Base-by-base conservation (phyloP, 768 basidiomycete species). In the Boletellus emodensis region DNA sequence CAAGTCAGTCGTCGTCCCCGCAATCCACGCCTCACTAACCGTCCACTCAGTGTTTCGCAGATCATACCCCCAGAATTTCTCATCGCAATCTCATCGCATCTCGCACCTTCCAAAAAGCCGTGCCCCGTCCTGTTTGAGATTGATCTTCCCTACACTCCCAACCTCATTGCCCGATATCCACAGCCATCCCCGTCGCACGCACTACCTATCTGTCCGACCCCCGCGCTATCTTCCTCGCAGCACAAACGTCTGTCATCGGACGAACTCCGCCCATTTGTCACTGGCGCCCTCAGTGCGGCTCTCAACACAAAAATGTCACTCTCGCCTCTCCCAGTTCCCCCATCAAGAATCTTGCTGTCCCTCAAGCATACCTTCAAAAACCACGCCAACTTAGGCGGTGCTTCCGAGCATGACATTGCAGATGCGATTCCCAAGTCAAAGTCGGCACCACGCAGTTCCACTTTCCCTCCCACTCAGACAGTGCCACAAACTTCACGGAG, bases 31-130 rank as follows among this genome's bases (percentile, higher is more conserved):
- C 17, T 22, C 26, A 26, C 56, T 59, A 0, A 55, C 51, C 34
- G 12, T 33, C 14, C 17, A 30, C 36, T 40, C 22, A 81, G 80
- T 53, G 74, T 83, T 36, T 83, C 83, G 0, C 68, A 72, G n/a
- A 72, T 84, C 40, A 71, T 84, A 61, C 81, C 83, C 2, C 66
- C 71, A 7, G 77, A 82, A 46, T 65, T 76, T 6, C 58, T 82
- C 15, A 53, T 72, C 9, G 53, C 73, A 33, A 67, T 83, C 15
- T 70, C 75, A 1, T 64, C 72, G 0, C 70, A 72, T 48, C 60
- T 71, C 6, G 53, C 53, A 3, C 57, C 47, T 0, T 63, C 49
- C 14, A 54, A 44, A 44, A 22, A 44, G 9, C 54, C 62, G 1
- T 62, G 42, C 34, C 62, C 68, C 1, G 57, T 70, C 57, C 53